Base-by-base conservation (phyloP, 768 basidiomycete genomes). In the Russula earlei region DNA sequence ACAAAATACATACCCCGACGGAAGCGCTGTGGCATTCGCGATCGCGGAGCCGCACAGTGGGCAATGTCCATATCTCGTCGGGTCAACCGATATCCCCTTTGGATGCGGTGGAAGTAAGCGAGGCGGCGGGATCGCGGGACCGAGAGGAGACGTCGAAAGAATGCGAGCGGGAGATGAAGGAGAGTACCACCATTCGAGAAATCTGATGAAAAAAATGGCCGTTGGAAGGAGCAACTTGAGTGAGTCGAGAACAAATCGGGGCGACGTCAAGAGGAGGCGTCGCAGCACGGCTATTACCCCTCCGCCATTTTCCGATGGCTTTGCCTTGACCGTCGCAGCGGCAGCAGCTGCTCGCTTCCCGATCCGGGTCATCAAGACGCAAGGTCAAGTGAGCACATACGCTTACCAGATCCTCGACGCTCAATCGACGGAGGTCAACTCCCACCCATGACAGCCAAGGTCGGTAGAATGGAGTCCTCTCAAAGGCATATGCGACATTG, bases 141-240 rank as follows among this genome's bases (percentile, higher is more conserved):
- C 87, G 49, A 79, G 77, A 29, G 71, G 74, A 11, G 81, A 82
- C 31, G 75, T 75, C 9, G 81, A 77, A 51, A 89, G 71, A n/a
- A 81, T 81, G 38, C 83, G 81, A 17, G 87, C 89, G 4, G 87
- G 93, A 11, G 91, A 96, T 42, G 79, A 79, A 20, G 96, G 93
- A 4, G 92, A 94, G 67, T 98, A 98, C 93, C 95, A 99, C 93
- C 96, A 99, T 71, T 98, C 93, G 44, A 96, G 75, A 70, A 98
- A 94, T 70, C 93, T 95, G 74, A 99, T 76, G 67, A 91, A 88
- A 70, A 99, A 95, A 56, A 99, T 92, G 40, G 87, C 85, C 19
- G 85, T 87, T 15, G 91, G 95, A 33, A 93, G 78, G 44, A 90
- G 75, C 45, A 89, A 72, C 56, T 84, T 81, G 37, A 93, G 74